Evolutionary conservation across 1,284 basidiomycete genomes (phyloP), one percentile per base, ranked within the genome.

Genomic region (Melampsora americana): DNA sequence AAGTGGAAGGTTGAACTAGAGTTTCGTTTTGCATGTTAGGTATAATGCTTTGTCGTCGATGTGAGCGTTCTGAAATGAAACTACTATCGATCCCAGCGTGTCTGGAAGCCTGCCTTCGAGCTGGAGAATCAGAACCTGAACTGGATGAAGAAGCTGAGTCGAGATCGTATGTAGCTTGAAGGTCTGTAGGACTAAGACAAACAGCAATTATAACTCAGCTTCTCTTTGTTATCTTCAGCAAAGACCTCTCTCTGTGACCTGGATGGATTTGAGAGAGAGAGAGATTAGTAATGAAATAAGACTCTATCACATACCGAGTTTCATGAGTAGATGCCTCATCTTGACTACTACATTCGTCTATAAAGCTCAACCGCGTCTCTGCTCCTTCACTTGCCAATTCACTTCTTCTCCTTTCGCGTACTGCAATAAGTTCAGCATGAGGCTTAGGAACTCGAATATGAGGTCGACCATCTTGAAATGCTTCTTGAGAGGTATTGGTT

Each of bases 381-480:
- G 59, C 42, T 26, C 23, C 28, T 16, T 71, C 69, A 42, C 14
- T 39, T 12, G 26, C 18, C n/a, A 71, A 50, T 62, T 71, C 53
- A 48, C 59, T 61, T 48, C 69, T 39, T 44, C 69, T 71, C 16
- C 60, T 50, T 48, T 71, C 69, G n/a, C 69, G 69, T 32, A 71
- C 14, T 11, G 69, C 69, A 11, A 71, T 28, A 5, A 71, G 61
- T 23, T 71, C 56, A 44, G 69, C 56, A 20, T 59, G 56, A 61
- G 32, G 42, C 26, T 60, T 32, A 28, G 53, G 28, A n/a, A 59
- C 18, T 18, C 44, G 44, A 44, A 44, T 44, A 44, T 44, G 44
- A 44, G 44, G 44, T 44, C 44, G 44, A 44, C 5, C 44, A 44
- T 44, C 44, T 44, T 44, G 44, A 44, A 5, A 44, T 44, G 2